phyloP scores from a whole-genome alignment of 1,139 yeast genomes.

The Eremothecium coryli region DNA sequence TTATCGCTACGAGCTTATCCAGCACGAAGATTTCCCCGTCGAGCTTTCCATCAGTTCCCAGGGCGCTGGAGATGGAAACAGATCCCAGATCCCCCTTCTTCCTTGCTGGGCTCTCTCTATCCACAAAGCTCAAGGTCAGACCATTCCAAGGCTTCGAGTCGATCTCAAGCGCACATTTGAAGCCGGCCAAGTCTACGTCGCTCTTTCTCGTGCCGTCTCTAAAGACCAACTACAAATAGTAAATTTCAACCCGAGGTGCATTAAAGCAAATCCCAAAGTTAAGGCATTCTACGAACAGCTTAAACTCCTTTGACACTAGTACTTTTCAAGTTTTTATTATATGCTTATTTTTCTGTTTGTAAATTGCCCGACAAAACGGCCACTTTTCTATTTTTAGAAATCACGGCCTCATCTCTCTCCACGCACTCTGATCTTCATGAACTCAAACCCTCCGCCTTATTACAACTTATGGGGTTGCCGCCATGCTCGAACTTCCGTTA shows the following conservation, averaged over 20 bases:
- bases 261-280: conserved; percentile 59
- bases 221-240: conserved; percentile 63
- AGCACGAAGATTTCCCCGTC: conserved; percentile 26
- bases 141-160: conserved; percentile 67
- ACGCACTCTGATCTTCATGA: too few species aligned
- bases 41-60: conserved; percentile 25
- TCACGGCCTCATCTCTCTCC: too few species aligned
- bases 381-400: too few species aligned
- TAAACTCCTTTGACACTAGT: not conserved
- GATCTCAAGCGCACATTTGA: conserved; percentile 67
- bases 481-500: too few species aligned
- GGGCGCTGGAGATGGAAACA: conserved; percentile 26
- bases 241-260: conserved; percentile 56
- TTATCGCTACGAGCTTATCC: conserved; percentile 23
- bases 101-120: conserved; percentile 86
- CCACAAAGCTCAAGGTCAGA: conserved; percentile 90
- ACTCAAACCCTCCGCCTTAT: too few species aligned
- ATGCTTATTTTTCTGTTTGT: too few species aligned
- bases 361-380: too few species aligned
- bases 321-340: too few species aligned
- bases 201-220: conserved; percentile 79
- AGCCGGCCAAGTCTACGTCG: conserved; percentile 83
- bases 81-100: conserved; percentile 64
- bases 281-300: conserved; percentile 50
- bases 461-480: too few species aligned